Base-by-base conservation (phyloP, 495 filamentous ascomycete species). In the Podospora appendiculata region DNA sequence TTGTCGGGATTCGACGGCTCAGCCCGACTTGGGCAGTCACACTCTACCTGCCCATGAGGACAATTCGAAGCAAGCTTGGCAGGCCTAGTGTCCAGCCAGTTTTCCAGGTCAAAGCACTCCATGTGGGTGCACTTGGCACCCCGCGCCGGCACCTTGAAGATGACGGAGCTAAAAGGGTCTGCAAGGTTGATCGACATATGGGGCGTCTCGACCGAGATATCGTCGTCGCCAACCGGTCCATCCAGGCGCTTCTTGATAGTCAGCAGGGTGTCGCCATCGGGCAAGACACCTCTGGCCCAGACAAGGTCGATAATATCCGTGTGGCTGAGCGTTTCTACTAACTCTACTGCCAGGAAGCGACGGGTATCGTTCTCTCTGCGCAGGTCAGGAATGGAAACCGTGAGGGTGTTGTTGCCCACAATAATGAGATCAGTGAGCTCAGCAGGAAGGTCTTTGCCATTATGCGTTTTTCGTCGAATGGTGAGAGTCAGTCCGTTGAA, bases 71-170 rank as follows among this genome's bases (percentile, higher is more conserved):
- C 70, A 54, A 65, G 68, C 61, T 67, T 78, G 34, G 61, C 51
- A 34, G 66, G 69, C 0, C 85, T 78, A 0, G 86, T 89, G 12
- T 70, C 61, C 11, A 96, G 76, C 70, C 86, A 95, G 0, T 80
- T 89, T 25, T 89, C 80, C 18, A 93, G 83, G 63, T 96, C 91
- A 62, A 96, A 95, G 63, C 88, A 94, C 66, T 95, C 88, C 36
- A 81, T 68, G 63, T 96, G 91, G 7, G 68, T 68, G 64, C 78
- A 81, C 13, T 42, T 44, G 7, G 55, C 68, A 12, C 87, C 81
- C 14, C 90, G 83, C 7, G 80, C 87, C 4, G 90, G 90, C 0
- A 78, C 69, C 3, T 79, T 69, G 61, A 86, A 90, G n/a, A 94
- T 80, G 4, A 66, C 68, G 0, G 81, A 75, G 45, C 74, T 83